A percentile compares a stretch with the other conserved stretches of the same genome.
These are phyloP conservation scores for Seminavis robusta DNA, from an alignment of 108 stramenopile genomes.

Conservation along the genomic window DNA sequence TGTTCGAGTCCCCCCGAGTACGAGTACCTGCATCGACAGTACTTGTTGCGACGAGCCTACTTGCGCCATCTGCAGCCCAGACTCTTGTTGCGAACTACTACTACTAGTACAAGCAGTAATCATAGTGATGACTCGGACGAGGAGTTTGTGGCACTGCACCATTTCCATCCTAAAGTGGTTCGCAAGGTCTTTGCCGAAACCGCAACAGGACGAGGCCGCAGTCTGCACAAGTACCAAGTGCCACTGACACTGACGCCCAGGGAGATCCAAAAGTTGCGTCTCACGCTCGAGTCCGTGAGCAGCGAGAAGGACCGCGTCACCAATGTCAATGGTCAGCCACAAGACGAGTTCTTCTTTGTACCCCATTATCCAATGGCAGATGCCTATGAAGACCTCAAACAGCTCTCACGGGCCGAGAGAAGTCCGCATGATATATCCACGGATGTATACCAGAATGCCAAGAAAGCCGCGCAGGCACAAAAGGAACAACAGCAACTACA, in stretches of 20 bases:
- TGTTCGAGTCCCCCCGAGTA: slow-evolving; percentile 15
- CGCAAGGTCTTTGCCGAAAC: slow-evolving; percentile 31
- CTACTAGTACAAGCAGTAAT: neutral
- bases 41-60: slow-evolving; percentile 30
- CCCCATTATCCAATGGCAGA: slow-evolving; percentile 23
- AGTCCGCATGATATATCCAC: too few species aligned
- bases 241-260: slow-evolving; percentile 34
- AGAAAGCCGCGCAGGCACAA: too few species aligned
- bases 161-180: slow-evolving; percentile 40
- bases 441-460: too few species aligned
- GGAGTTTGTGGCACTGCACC: slow-evolving; percentile 37
- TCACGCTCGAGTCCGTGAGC: slow-evolving; percentile 8
- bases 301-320: slow-evolving; percentile 29
- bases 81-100: neutral
- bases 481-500: too few species aligned
- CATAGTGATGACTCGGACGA: slow-evolving; percentile 14
- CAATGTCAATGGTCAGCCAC: slow-evolving; percentile 15
- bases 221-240: slow-evolving; percentile 21
- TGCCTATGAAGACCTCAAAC: slow-evolving; percentile 32
- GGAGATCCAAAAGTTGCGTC: slow-evolving; percentile 15
- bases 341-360: slow-evolving; percentile 27
- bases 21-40: slow-evolving; percentile 28
- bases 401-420: too few species aligned
- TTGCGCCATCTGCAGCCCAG: slow-evolving; percentile 15
- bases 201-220: slow-evolving; percentile 16